Evolutionary conservation across 768 basidiomycete species (phyloP), one percentile per base, ranked within the genome.

Genomic region (Leccinum truebloodii): DNA sequence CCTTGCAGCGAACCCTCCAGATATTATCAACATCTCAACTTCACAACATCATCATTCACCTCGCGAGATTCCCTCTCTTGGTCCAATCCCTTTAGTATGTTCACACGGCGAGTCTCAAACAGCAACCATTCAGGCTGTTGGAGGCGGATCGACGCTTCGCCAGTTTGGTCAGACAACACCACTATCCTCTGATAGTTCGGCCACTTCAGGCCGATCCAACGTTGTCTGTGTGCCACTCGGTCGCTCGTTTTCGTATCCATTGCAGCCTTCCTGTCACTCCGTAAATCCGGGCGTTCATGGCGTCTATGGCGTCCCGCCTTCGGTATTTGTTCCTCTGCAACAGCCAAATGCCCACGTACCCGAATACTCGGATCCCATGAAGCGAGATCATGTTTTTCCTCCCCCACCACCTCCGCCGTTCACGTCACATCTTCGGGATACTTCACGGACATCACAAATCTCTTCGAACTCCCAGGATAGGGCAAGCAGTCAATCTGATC

Each of bases 41-140:
- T 60, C 53, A 32, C 62, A 50, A 50, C 55, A 46, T 4, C 22
- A 16, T 18, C 49, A 58, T 30, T 35, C 28, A 10, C 46, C 41
- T 24, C 35, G n/a, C 39, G 30, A 24, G 6, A 49, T 55, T 26
- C 51, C 59, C 32, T 32, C 53, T 49, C 32, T 30, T 6, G 52
- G 20, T 28, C 16, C 57, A 56, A 44, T 54, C 46, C 35, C 55
- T 56, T 56, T 59, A 37, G n/a, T 14, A 34, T 39, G 24, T 52
- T 65, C 62, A 52, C 60, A 67, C 52, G 50, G 52, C 8, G 28
- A 41, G 34, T 26, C 10, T 6, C 54, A n/a, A 32, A 46, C 30
- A 48, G 51, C 24, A 14, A 34, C 52, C 9, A 35, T 37, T 55
- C 44, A 20, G 37, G 16, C 44, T 44, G 20, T 51, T 13, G 51